Evolutionary conservation across 1,139 yeast genomes (phyloP), one percentile per base, ranked within the genome.

Genomic region (Eremothecium sinecaudum): DNA sequence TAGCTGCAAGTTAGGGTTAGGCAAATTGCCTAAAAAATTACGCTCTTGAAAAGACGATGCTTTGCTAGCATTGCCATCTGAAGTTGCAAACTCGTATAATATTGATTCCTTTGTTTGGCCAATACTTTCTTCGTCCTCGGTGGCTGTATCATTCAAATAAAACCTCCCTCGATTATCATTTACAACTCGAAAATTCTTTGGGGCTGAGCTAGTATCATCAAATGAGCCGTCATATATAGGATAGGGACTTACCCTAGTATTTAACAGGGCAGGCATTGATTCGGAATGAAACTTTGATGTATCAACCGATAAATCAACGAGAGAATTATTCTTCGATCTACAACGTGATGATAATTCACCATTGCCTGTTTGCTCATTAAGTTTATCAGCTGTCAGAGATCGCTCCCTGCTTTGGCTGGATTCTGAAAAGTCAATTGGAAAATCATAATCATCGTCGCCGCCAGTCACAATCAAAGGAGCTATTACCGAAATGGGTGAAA

Each of bases 141-240:
- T 40, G 15, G 37, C 40, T 18, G 43, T 45, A 20, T 45, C 47
- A 24, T 43, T 39, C 4, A 53, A 30, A 31, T 41, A 50, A 35
- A 54, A 55, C 4, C 40, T 46, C 2, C 56, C 50, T 10, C 46
- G 43, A 24, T 50, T 54, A 27, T 51, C 57, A 21, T 55, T 55
- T 2, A 50, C 58, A 8, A 55, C 53, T 28, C 59, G 44, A 26
- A 50, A 51, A 9, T 36, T 44, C 18, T 49, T 39, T 6, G 41
- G 45, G 7, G 28, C n/a, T 18, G 16, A 28, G 6, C 14, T 14
- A 14, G 23, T 19, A 13, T 22, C 23, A 4, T 18, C 25, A 7
- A 30, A 16, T n/a, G 26, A 8, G 17, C 12, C 24, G 13, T 18
- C 28, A 25, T 28, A 28, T 6, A 20, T 14, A 13, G 20, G 19